Evolutionary conservation across 2,329 filamentous ascomycete species (phyloP).

Genomic region (Falciphora oryzae): DNA sequence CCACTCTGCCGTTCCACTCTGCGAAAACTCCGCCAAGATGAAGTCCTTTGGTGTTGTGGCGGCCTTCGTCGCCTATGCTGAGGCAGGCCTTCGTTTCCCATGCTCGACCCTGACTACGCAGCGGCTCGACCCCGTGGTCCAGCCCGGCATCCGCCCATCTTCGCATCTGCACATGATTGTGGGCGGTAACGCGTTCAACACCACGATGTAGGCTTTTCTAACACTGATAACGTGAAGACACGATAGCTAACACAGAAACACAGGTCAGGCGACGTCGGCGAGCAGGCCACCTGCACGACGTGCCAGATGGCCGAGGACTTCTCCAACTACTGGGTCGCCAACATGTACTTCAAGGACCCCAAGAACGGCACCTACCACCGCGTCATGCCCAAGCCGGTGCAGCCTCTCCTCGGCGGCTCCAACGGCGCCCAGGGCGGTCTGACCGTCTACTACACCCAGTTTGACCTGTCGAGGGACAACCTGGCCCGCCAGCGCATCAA

Average conservation of each 20-base stretch:
- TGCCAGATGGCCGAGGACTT: slow-evolving; percentile 25
- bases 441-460: slow-evolving; percentile 23
- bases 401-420: slow-evolving; percentile 20
- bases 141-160: slow-evolving; percentile 19
- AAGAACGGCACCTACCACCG: slow-evolving; percentile 22
- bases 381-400: slow-evolving; percentile 18
- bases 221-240: not conserved
- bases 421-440: slow-evolving; percentile 20
- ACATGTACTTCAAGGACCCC: slow-evolving; percentile 22
- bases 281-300: slow-evolving; percentile 21
- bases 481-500: slow-evolving; percentile 19
- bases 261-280: slow-evolving; percentile 19
- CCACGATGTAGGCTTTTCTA: slow-evolving; percentile 10
- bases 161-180: slow-evolving; percentile 21
- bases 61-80: slow-evolving; percentile 14
- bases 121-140: slow-evolving; percentile 20
- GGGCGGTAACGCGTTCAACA: slow-evolving; percentile 22
- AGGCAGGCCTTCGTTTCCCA: slow-evolving; percentile 23
- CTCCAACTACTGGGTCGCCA: slow-evolving; percentile 24
- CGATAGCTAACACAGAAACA: not conserved
- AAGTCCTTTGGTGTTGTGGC: slow-evolving; percentile 14
- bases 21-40: slow-evolving; percentile 13
- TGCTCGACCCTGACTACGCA: slow-evolving; percentile 23
- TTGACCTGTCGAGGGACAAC: slow-evolving; percentile 20
- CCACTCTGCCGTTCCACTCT: not conserved